Evolutionary conservation across 345 rosid genomes (phyloP).

Genomic region (Pugionium dolabratum): DNA sequence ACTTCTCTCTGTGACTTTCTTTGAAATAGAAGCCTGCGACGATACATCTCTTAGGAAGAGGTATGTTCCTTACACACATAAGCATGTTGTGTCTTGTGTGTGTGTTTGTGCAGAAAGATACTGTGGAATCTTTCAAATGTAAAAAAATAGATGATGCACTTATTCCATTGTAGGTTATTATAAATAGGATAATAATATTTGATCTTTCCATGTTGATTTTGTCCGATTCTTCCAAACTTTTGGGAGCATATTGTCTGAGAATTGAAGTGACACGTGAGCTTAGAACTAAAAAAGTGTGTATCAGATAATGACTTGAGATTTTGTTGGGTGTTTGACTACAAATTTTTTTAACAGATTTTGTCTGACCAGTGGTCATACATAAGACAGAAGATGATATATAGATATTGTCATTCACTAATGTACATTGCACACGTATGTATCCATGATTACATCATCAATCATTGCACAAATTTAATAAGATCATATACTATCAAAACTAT

Average conservation of each 20-base stretch:
- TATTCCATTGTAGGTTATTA: not conserved
- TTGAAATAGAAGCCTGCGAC: not conserved
- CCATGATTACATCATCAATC: no score
- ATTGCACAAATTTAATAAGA: no score
- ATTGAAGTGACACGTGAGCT: conserved; percentile 23
- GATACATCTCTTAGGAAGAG: conserved; percentile 7
- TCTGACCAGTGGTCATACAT: not conserved
- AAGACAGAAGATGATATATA: not conserved
- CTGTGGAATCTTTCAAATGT: no score
- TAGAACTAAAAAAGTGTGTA: conserved; percentile 2
- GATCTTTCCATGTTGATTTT: conserved; percentile 4
- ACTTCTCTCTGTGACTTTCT: not conserved
- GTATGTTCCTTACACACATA: not conserved
- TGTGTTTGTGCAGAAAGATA: no score
- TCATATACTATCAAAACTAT: no score
- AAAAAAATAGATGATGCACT: not conserved
- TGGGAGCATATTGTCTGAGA: conserved; percentile 19
- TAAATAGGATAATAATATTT: not conserved
- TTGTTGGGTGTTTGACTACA: not conserved
- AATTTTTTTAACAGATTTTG: not conserved
- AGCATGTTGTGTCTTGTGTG: no score
- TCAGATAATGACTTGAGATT: conserved; percentile 18
- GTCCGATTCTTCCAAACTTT: conserved; percentile 27
- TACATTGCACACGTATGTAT: not conserved
- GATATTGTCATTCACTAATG: not conserved